Evolutionary conservation across 306 rosid species (phyloP).

Genomic region (Notholithocarpus densiflorus): DNA sequence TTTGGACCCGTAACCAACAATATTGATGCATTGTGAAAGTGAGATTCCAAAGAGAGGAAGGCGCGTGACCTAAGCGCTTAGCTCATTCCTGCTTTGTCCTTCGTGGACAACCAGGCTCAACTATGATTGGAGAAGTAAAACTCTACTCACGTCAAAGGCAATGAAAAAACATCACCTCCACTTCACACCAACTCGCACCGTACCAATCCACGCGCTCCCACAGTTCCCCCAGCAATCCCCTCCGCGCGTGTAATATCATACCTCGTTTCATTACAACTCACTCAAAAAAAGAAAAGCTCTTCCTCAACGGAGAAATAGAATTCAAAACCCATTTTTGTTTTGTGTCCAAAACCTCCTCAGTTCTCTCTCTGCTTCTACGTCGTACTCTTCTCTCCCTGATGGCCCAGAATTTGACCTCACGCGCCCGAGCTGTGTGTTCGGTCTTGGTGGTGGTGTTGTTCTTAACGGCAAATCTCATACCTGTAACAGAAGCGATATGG

Average conservation of each 20-base stretch:
- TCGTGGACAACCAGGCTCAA: background rate
- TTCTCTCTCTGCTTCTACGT: background rate
- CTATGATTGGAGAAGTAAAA: background rate
- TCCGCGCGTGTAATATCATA: background rate
- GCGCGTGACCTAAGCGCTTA: background rate
- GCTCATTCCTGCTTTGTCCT: background rate
- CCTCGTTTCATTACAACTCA: background rate
- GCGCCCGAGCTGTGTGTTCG: conserved; percentile 2
- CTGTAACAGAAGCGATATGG: conserved; percentile 34
- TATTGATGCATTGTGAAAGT: no score
- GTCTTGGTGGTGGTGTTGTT: conserved; percentile 15
- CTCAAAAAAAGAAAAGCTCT: background rate
- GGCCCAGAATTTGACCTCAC: conserved; percentile 18
- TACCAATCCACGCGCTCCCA: background rate
- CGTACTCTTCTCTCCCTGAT: conserved; percentile 8
- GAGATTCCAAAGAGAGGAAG: background rate
- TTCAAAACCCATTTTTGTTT: no score
- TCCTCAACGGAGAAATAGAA: conserved; percentile 1
- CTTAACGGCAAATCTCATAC: conserved; percentile 14
- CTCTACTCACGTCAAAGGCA: background rate
- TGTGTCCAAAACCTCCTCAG: background rate
- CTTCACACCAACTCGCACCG: background rate
- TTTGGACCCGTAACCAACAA: no score
- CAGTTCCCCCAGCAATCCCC: background rate
- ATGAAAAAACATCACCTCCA: background rate